Base-by-base conservation (phyloP, 805 yeast genomes). In the Cyberlindnera maritima region DNA sequence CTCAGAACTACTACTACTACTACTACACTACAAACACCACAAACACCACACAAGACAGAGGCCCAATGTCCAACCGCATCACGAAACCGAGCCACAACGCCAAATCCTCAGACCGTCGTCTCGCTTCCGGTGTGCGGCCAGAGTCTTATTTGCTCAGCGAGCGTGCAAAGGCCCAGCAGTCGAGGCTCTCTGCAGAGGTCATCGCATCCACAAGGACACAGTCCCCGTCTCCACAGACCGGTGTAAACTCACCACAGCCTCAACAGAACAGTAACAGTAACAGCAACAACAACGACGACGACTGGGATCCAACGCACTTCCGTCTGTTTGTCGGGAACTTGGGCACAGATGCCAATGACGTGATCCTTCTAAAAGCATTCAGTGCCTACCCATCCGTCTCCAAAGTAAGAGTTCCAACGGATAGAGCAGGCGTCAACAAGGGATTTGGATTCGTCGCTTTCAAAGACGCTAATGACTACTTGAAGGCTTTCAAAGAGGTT, bases 381-480 rank as follows among this genome's bases (percentile, higher is more conserved):
- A 58, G 65, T 1, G 65, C 70, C 41, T 87, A 74, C 59, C 63
- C 74, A 13, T 73, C 84, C 3, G 60, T 85, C 48, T 65, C 77
- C 9, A 80, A 81, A 53, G 85, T 77, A 6, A 72, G 76, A 43
- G 85, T 85, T 1, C 87, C 88, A 1, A 48, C 62, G 35, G 86
- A 81, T 52, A 62, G 63, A 19, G 53, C 52, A 3, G 67, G 76
- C 0, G 70, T 67, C 9, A 58, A 54, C 35, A 81, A 78, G 59
- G 94, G 95, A 4, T 87, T 69, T 60, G 95, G 90, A 8, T 87
- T 86, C 62, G 84, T 86, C 13, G 80, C 88, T 6, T 86, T 87
- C 61, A 69, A 67, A 3, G 75, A 74, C 49, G 65, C 91, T 0
- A 79, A 80, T 18, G 92, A 86, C 58, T 86, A 83, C 56, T 68